Evolutionary conservation across 257 asterid genomes (phyloP).

Genomic region (Penstemon barbatus): DNA sequence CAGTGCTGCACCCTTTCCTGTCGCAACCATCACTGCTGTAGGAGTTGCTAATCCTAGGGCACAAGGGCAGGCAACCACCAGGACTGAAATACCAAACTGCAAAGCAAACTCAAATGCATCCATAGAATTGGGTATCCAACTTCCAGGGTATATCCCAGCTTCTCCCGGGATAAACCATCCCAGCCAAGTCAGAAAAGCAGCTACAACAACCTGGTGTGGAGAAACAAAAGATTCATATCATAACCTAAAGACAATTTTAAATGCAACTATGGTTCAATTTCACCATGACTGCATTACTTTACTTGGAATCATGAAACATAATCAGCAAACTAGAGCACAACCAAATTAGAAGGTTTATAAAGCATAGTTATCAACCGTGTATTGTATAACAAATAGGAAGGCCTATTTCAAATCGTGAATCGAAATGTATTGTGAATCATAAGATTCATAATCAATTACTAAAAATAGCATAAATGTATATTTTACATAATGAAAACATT

Average conservation of each 20-base stretch:
- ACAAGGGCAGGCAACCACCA: constrained; percentile 99
- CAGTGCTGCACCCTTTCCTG: constrained; percentile 96
- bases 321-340: constrained; percentile 12
- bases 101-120: constrained; percentile 90
- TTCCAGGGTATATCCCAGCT: constrained; percentile 63
- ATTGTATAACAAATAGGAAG: too few species aligned
- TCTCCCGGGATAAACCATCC: constrained; percentile 87
- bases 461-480: too few species aligned
- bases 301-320: not conserved
- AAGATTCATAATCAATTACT: too few species aligned
- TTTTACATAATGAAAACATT: too few species aligned
- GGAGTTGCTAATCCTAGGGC: constrained; percentile 98
- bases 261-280: not conserved
- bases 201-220: constrained; percentile 69
- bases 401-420: too few species aligned
- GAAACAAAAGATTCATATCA: constrained; percentile 8
- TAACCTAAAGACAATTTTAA: constrained; percentile 4
- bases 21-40: constrained; percentile 98
- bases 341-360: constrained; percentile 8
- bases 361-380: too few species aligned
- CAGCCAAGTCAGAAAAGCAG: constrained; percentile 73
- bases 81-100: constrained; percentile 87
- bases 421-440: too few species aligned
- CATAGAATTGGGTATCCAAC: constrained; percentile 86
- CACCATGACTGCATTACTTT: constrained; percentile 13